Evolutionary conservation across 495 filamentous ascomycete genomes (phyloP).

Genomic region (Hypoxylon crocopeplum): DNA sequence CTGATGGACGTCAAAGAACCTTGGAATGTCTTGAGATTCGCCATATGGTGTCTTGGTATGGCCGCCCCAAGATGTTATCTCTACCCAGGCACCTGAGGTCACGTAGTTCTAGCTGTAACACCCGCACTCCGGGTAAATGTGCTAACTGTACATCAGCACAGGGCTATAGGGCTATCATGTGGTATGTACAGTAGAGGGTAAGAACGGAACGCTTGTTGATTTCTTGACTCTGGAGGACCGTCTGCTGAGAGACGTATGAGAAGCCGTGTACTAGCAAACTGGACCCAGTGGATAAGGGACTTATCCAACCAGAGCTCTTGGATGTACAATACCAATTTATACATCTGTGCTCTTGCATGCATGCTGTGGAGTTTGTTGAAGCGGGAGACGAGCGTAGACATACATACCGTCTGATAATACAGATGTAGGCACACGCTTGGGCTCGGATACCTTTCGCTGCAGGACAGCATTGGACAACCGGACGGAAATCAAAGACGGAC

Average conservation of each 20-base stretch:
- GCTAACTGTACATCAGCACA: conserved; percentile 8
- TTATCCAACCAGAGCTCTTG: conserved; percentile 24
- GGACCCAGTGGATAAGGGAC: conserved; percentile 14
- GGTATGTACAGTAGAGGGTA: background rate
- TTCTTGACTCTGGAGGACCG: conserved; percentile 8
- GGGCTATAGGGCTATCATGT: conserved; percentile 2
- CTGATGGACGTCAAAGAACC: conserved; percentile 19
- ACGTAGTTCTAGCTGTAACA: too few relatives aligned
- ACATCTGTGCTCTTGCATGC: conserved; percentile 28
- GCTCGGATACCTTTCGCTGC: conserved; percentile 15
- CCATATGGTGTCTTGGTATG: conserved; percentile 8
- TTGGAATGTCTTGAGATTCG: conserved; percentile 28
- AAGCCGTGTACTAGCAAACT: conserved; percentile 21
- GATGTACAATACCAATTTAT: conserved; percentile 31
- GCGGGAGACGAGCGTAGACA: conserved; percentile 27
- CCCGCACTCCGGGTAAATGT: conserved; percentile 32
- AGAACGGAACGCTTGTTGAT: background rate
- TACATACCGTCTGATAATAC: conserved; percentile 25
- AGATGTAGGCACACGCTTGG: conserved; percentile 9
- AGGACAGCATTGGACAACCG: conserved; percentile 34
- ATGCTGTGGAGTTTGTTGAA: conserved; percentile 18
- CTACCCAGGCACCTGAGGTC: too few relatives aligned
- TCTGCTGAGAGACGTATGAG: conserved; percentile 15
- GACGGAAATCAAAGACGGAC: conserved; percentile 20
- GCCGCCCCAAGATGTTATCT: conserved; percentile 8